These are phyloP conservation scores for Dendrocalamus sinicus DNA, from an alignment of 176 grass and related monocot species.

Conservation along the genomic window DNA sequence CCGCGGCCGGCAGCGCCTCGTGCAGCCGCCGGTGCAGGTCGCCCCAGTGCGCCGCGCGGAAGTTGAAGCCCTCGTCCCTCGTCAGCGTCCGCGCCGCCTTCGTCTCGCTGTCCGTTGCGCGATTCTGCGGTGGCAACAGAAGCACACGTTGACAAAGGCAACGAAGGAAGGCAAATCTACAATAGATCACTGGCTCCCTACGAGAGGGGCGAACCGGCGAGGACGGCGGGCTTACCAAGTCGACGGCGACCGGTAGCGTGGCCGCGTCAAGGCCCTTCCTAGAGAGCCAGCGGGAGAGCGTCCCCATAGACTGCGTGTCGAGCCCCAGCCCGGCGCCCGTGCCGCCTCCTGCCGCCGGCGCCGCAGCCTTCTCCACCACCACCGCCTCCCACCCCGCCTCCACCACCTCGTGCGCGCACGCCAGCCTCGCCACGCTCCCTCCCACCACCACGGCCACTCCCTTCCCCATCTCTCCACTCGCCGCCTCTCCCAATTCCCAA, in stretches of 20 bases:
- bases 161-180: background rate
- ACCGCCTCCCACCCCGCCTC: slow-evolving; percentile 60
- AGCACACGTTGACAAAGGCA: background rate
- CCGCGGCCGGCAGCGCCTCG: slow-evolving; percentile 56
- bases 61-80: slow-evolving; percentile 68
- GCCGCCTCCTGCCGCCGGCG: slow-evolving; percentile 54
- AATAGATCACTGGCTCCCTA: background rate
- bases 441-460: slow-evolving; percentile 75
- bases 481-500: background rate
- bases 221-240: slow-evolving; percentile 55
- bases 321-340: slow-evolving; percentile 75
- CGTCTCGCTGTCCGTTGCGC: slow-evolving; percentile 59
- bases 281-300: slow-evolving; percentile 67
- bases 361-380: slow-evolving; percentile 78
- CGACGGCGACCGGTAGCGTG: slow-evolving; percentile 66
- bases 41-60: slow-evolving; percentile 79
- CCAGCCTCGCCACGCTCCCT: slow-evolving; percentile 78
- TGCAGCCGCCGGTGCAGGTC: slow-evolving; percentile 72
- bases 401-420: slow-evolving; percentile 76
- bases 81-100: slow-evolving; percentile 69
- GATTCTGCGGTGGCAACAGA: slow-evolving; percentile 54
- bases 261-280: slow-evolving; percentile 34
- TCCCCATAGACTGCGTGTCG: slow-evolving; percentile 72
- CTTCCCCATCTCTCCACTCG: slow-evolving; percentile 36
- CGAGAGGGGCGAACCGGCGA: background rate